Conservation (phyloP, 78 protist species). For the Guillardia theta region DNA sequence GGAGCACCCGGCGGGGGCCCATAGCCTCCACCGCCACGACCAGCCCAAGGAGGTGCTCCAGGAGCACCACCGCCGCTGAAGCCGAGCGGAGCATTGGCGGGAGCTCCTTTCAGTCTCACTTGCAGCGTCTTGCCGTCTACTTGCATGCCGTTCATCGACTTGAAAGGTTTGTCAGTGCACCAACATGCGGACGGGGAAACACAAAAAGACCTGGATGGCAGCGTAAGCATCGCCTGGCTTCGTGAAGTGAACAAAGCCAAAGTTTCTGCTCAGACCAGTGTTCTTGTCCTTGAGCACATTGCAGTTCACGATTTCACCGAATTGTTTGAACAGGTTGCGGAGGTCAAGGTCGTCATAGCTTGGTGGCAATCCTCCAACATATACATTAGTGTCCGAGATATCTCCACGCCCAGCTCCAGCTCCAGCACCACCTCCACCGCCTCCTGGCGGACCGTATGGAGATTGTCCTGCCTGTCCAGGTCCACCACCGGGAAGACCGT, state of each 20-base stretch:
- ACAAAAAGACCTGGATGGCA: not conserved
- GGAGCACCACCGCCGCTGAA: not conserved
- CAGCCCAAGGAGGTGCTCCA: not conserved
- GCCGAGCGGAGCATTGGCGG: not conserved
- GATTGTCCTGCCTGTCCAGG: not conserved
- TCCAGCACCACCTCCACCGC: not conserved
- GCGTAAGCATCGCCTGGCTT: not conserved
- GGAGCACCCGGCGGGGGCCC: not conserved
- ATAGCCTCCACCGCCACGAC: not conserved
- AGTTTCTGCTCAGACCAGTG: not conserved
- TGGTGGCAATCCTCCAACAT: not conserved
- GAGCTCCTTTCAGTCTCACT: not conserved
- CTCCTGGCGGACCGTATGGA: not conserved
- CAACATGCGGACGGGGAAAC: not conserved
- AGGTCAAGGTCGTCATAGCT: not conserved
- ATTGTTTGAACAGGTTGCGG: not conserved
- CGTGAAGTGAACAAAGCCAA: not conserved
- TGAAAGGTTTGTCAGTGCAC: not conserved
- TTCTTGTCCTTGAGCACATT: not conserved
- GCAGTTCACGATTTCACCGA: not conserved
- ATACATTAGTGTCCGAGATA: not conserved
- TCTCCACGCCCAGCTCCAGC: not conserved
- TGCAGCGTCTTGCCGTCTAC: not conserved
- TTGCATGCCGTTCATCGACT: not conserved
- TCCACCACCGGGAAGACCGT: not conserved